Evolutionary conservation across 495 filamentous ascomycete genomes (phyloP).

Genomic region (Tuber calosporum): DNA sequence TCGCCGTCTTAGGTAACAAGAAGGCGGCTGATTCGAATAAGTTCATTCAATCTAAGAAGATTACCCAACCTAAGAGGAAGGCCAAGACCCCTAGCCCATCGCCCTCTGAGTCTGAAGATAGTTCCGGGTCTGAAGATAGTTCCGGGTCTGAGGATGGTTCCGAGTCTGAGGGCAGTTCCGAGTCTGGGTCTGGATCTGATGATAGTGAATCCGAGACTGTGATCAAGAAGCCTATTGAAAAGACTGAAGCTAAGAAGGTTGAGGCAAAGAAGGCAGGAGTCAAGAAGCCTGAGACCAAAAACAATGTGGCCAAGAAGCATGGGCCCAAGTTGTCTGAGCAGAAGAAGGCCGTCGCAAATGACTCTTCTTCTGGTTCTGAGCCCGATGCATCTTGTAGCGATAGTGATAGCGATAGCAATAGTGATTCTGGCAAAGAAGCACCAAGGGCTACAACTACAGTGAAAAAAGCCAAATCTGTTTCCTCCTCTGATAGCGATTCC

Average conservation of each 20-base stretch:
- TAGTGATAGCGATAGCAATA: constrained; percentile 3
- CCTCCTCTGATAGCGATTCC: constrained; percentile 41
- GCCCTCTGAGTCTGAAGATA: constrained; percentile 44
- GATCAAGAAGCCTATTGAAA: constrained; percentile 27
- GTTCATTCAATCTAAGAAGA: constrained; percentile 44
- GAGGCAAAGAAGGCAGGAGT: constrained; percentile 9
- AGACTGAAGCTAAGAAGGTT: constrained; percentile 26
- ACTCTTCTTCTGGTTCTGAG: constrained; percentile 42
- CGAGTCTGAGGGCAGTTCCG: constrained; percentile 41
- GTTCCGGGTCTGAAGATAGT: constrained; percentile 34
- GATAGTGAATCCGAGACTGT: constrained; percentile 40
- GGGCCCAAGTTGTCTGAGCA: constrained; percentile 37
- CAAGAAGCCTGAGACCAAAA: constrained; percentile 42
- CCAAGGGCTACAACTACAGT: neutral
- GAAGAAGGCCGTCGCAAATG: constrained; percentile 36
- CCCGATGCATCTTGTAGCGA: constrained; percentile 37
- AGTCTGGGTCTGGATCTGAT: constrained; percentile 40
- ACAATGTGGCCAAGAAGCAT: constrained; percentile 42
- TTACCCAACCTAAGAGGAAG: constrained; percentile 45
- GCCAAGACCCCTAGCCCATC: constrained; percentile 48
- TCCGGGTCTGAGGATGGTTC: too few relatives aligned
- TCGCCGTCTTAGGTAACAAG: constrained; percentile 24
- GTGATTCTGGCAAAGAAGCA: constrained; percentile 20
- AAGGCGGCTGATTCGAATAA: constrained; percentile 14
- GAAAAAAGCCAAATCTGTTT: constrained; percentile 16